Evolutionary conservation across 2,329 filamentous ascomycete species (phyloP), one percentile per base, ranked within the genome.

Genomic region (Ramichloridium luteum): DNA sequence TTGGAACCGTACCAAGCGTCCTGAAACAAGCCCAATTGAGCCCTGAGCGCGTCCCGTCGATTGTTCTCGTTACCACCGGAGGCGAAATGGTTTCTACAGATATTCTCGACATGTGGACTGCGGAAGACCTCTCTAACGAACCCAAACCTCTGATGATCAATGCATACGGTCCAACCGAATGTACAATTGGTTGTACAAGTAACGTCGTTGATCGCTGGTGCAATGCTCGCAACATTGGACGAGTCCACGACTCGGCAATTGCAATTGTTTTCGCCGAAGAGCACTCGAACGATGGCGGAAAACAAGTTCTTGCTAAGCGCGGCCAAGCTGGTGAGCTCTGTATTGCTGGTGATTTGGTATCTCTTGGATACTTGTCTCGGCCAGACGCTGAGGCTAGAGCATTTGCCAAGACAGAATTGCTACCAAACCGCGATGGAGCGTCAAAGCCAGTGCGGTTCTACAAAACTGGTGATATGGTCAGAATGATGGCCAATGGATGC

Each of bases 401-500:
- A 23, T 34, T 32, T 13, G 30, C 20, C 13, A 32, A 22, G 16
- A 32, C 25, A 10, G 12, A 14, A 4, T 15, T 27, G 2, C n/a
- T 27, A 13, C n/a, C n/a, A n/a, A n/a, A n/a, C n/a, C n/a, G n/a
- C n/a, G n/a, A n/a, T n/a, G n/a, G n/a, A n/a, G n/a, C n/a, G n/a
- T n/a, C n/a, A n/a, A n/a, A n/a, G n/a, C n/a, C n/a, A n/a, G n/a
- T n/a, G n/a, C 33, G 31, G 11, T 34, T 41, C 29, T 42, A 42
- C 29, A 34, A 32, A 13, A 48, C 45, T 15, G 45, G 43, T 22
- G 45, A 48, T 23, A 29, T 48, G 13, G 45, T 43, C 3, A 34
- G 37, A 16, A 39, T 46, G 27, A 31, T 34, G 5, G 18, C 29
- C 9, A 39, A 48, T 28, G 43, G 40, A 10, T 30, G 29, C 14